phyloP scores from a whole-genome alignment of 1,284 basidiomycete genomes.

The Ustilago loliicola region DNA sequence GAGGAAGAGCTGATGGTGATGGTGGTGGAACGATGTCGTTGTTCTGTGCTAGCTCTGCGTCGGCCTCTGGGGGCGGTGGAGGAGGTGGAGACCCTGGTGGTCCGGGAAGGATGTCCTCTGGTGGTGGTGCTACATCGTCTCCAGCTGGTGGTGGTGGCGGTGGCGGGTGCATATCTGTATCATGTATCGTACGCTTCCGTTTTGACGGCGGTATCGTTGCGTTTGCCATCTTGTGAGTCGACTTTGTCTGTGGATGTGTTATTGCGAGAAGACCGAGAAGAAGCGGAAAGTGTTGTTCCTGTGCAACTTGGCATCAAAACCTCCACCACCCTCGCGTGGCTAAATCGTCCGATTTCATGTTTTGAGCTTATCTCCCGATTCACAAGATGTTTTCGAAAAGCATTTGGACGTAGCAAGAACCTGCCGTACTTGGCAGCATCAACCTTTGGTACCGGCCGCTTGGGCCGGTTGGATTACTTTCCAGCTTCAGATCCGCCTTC shows the following conservation, averaged over 20 bases:
- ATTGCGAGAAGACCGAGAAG: slow-evolving; percentile 4
- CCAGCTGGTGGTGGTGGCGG: slow-evolving; percentile 31
- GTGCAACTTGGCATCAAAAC: slow-evolving; percentile 12
- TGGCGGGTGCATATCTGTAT: slow-evolving; percentile 14
- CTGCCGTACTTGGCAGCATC: neutral
- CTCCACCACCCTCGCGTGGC: slow-evolving; percentile 32
- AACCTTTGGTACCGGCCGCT: neutral
- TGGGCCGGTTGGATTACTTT: slow-evolving; percentile 14
- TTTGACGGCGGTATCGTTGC: slow-evolving; percentile 17
- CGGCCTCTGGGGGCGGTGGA: slow-evolving; percentile 43
- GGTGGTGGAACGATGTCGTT: slow-evolving; percentile 34
- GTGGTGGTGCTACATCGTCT: neutral
- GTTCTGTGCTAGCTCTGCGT: slow-evolving; percentile 25
- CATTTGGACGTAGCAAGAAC: too few species aligned
- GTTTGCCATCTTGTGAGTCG: slow-evolving; percentile 4
- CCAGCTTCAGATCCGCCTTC: slow-evolving; percentile 2
- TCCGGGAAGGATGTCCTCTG: slow-evolving; percentile 9
- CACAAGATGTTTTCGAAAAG: neutral
- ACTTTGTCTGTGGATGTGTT: neutral
- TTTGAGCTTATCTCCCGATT: neutral
- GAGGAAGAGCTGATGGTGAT: slow-evolving; percentile 25
- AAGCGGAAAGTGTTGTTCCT: slow-evolving; percentile 15
- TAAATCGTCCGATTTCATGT: slow-evolving; percentile 15
- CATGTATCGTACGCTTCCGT: slow-evolving; percentile 23
- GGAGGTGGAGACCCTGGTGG: slow-evolving; percentile 38